Base-by-base conservation (phyloP, 495 filamentous ascomycete genomes). In the Xylaria acuta region DNA sequence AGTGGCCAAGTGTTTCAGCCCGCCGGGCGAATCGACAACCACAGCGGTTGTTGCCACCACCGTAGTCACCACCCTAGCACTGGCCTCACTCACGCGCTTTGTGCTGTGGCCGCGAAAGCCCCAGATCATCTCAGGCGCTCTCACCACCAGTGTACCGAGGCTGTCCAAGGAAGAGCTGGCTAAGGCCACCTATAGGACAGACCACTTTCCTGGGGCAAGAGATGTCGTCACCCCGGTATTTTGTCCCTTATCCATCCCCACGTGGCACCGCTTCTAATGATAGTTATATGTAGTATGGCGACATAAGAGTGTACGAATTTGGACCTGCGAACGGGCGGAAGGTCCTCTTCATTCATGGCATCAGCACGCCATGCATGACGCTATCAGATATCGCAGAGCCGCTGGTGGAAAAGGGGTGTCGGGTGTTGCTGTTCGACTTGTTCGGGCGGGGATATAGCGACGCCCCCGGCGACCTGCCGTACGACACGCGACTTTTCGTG, bases 251-350 rank as follows among this genome's bases (percentile, higher is more conserved):
- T 8, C 41, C 32, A 25, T 25, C 1, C 47, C 25, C 64, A 16
- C 20, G 32, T 22, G 20, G 20, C 34, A 18, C 45, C 51, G 34
- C 56, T 62, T 27, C 45, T 74, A 43, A 56, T 32, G 41, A 69
- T 49, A 27, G 51, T 43, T 64, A 76, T 63, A 27, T 11, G 12
- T 87, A 94, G 70, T 97, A 95, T 75, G 95, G 95, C 27, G 89
- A 86, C 34, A 91, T 94, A 34, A 84, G 93, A 47, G 92, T 94
- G 16, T 97, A 97, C 77, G 95, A 98, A 86, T 97, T 90, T 85
- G 95, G 95, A 11, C 94, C 94, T n/a, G 88, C 90, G 69, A 79
- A 88, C 64, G 95, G 94, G 4, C 82, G 86, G 27, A 97, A 94
- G 77, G 92, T 97, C 1, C 75, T 97, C 45, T 82, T 97, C 30